Evolutionary conservation across 108 stramenopile genomes (phyloP).

Genomic region (Nannochloropsis salina): DNA sequence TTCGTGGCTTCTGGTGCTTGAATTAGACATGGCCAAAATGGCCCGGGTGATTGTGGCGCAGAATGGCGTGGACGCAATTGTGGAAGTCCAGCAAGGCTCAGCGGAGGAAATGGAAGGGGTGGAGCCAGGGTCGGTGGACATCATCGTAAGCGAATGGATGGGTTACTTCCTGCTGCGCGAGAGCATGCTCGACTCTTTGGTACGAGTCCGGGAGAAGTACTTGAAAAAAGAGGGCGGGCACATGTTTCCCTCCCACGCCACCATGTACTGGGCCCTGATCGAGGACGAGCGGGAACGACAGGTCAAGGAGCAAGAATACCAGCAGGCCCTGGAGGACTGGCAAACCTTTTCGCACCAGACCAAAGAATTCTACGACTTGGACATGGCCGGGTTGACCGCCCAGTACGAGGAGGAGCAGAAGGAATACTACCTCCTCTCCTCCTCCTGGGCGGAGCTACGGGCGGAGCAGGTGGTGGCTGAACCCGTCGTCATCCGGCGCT

Average conservation of each 20-base stretch:
- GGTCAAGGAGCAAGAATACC: constrained; percentile 36
- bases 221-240: constrained; percentile 74
- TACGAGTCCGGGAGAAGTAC: constrained; percentile 84
- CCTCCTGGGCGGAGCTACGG: constrained; percentile 84
- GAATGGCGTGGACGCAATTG: background rate
- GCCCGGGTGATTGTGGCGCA: background rate
- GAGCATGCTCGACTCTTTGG: constrained; percentile 88
- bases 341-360: constrained; percentile 75
- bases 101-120: constrained; percentile 6
- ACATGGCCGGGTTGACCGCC: constrained; percentile 68
- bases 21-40: background rate
- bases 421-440: constrained; percentile 81
- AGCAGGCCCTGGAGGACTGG: constrained; percentile 61
- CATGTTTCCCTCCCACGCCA: constrained; percentile 89
- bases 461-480: constrained; percentile 70
- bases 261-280: constrained; percentile 87
- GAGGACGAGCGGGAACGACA: constrained; percentile 60
- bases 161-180: constrained; percentile 95
- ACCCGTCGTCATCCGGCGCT: constrained; percentile 64
- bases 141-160: constrained; percentile 98
- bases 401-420: constrained; percentile 87
- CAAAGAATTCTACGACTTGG: constrained; percentile 71
- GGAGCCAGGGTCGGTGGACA: constrained; percentile 64
- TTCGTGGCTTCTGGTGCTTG: background rate
- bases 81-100: background rate